Base-by-base conservation (phyloP, 331 rosid genomes). In the Cucumis variabilis region DNA sequence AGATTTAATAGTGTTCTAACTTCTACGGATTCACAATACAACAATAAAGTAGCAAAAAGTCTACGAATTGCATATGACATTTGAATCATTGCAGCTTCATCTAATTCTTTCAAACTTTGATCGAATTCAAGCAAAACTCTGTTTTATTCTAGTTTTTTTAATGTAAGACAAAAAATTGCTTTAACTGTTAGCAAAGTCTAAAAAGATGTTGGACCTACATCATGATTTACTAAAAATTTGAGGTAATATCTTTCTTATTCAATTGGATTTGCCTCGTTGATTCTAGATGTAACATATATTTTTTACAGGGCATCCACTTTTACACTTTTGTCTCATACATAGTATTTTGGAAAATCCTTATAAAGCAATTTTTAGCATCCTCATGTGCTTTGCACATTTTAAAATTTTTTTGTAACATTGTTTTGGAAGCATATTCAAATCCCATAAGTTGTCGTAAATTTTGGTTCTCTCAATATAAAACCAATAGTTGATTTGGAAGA, bases 231-330 rank as follows among this genome's bases (percentile, higher is more conserved):
- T 3, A 84, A 37, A 1, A 84, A 16, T 10, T 62, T 65, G 16
- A 66, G 46, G n/a, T 84, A 84, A 65, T 37, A n/a, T 11, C 21
- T 37, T 84, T 84, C 76, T 12, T 72, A 62, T 13, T 66, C 77
- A 9, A 11, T 58, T 0, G 41, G 41, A 19, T 33, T 23, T 11
- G 58, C 24, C 17, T 10, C 27, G 66, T 63, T 37, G 10, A 65
- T 24, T 25, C 70, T 15, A 27, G 5, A 1, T n/a, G 60, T 81
- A 27, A 41, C 8, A 62, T 3, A 65, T 21, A 13, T 83, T 3
- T 66, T 83, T 66, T 66, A 11, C 2, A 0, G 13, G 23, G 5
- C 3, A 48, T 9, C 13, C 28, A 63, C 19, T 25, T 60, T 83
- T 62, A 3, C 11, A 5, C 41, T 10, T 14, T 11, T 83, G 23